Evolutionary conservation across 768 basidiomycete species (phyloP), one percentile per base, ranked within the genome.

Genomic region (Leccinum longicurvipes): DNA sequence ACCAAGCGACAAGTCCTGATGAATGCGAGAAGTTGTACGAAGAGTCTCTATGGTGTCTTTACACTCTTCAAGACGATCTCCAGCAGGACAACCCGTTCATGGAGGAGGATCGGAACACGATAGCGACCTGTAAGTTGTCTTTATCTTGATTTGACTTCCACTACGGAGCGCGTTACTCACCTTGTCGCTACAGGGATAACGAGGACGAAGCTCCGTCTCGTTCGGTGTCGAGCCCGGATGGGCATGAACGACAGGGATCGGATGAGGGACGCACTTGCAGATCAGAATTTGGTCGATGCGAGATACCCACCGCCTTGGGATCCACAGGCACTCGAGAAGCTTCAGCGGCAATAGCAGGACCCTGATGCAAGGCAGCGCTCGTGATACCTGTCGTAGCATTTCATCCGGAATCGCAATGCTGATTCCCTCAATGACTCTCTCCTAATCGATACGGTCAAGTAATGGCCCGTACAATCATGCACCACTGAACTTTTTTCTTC

Each of bases 21-120:
- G 89, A 92, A 66, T 95, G 93, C 69, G 93, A 97, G 76, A 89
- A 88, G 69, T 77, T 96, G 34, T 99, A 98, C 72, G 95, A 98
- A 65, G 93, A 93, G 63, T 92, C 93, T 0, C 71, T 98, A 8
- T 97, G 93, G 93, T 90, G 94, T 67, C 77, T 98, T 28, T 91
- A 94, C 60, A 89, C 93, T 0, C 77, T 98, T 8, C 87, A 94
- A 67, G 97, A 98, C 67, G 90, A 96, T 64, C 77, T 93, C 2
- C 88, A 92, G 69, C 82, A 79, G 9, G 89, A 85, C 14, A 93
- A 91, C 66, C 89, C 91, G 3, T 92, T 86, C 71, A 81, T 86
- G 81, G 89, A 90, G 50, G 90, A 93, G 62, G 91, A 93, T 63
- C 80, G 85, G 28, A 80, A 82, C 39, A 91, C 88, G 5, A 90